Evolutionary conservation across 331 rosid genomes (phyloP), one percentile per base, ranked within the genome.

Genomic region (Malus hybrid): DNA sequence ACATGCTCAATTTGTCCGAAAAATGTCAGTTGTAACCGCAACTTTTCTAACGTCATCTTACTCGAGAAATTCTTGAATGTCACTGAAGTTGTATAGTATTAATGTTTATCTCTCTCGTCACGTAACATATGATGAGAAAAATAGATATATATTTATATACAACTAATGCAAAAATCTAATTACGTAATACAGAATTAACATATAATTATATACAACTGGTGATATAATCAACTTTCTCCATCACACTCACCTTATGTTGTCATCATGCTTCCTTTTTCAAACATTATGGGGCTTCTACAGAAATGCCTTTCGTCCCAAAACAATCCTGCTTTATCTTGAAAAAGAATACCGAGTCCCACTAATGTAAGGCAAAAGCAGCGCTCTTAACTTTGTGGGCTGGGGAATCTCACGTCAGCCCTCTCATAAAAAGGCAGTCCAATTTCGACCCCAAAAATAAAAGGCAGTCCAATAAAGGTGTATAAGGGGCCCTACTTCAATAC

Each of bases 361-460:
- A 13, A 79, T 73, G 76, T 31, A 81, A 84, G 84, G 88, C 82
- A 81, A 80, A 83, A 78, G 84, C 67, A 68, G 29, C 81, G 61
- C 76, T 33, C 56, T 27, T 36, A 75, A 79, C 78, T 42, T 78
- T 73, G 78, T 75, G 65, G 81, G 70, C n/a, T 67, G 14, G 71
- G 82, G 77, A 74, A 63, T 78, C 85, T 61, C 55, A 54, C 18
- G 46, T 68, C 73, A 54, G 56, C 24, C 32, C 84, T 44, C 76
- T 39, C 64, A 44, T 59, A 34, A 80, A 82, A 82, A 78, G 78
- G 61, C 68, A 31, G 67, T 76, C 61, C 74, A 66, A 76, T 71
- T 19, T 36, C 42, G 42, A 8, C 44, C 44, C 44, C 44, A 36
- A 36, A 36, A 36, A 2, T 36, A 36, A 73, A 50, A 50, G 56